Percentiles rank a stretch among this genome's conserved stretches.
Conservation (phyloP, 495 filamentous ascomycete genomes). For the Aspergillus mulundensis region DNA sequence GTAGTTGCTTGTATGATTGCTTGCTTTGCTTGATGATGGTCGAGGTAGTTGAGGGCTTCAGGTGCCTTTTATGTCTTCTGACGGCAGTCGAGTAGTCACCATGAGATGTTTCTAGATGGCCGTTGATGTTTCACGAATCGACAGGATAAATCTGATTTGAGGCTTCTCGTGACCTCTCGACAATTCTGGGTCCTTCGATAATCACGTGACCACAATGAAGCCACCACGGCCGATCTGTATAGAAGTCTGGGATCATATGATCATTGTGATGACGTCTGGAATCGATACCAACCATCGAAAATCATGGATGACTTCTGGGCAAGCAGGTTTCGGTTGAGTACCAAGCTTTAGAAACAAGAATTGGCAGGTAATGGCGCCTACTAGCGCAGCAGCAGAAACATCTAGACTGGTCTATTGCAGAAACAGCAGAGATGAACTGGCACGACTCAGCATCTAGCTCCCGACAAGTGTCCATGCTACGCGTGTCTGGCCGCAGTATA, state of each 20-base stretch:
- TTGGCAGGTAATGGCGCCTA: not conserved
- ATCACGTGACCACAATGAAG: slow-evolving; percentile 22
- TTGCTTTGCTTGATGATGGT: slow-evolving; percentile 10
- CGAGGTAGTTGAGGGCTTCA: slow-evolving; percentile 5
- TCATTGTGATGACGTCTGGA: not conserved
- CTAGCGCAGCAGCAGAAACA: not conserved
- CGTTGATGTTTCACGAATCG: slow-evolving; percentile 12
- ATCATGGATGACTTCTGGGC: not conserved
- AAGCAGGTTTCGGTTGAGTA: not conserved
- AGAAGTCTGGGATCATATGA: not conserved
- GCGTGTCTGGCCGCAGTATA: not conserved
- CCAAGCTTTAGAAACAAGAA: not conserved
- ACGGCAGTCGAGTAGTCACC: slow-evolving; percentile 10
- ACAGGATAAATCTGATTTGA: not conserved
- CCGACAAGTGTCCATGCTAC: not conserved
- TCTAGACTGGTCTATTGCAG: not conserved
- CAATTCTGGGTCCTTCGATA: slow-evolving; percentile 28
- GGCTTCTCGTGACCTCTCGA: slow-evolving; percentile 15
- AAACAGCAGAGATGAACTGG: not conserved
- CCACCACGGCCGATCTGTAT: not conserved
- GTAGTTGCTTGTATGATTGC: not conserved
- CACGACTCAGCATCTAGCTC: not conserved
- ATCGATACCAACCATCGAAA: not conserved
- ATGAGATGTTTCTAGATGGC: slow-evolving; percentile 10
- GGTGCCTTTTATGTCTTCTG: slow-evolving; percentile 14